Conservation (phyloP, 1,284 basidiomycete genomes). For the Fomitopsis pinicola region DNA sequence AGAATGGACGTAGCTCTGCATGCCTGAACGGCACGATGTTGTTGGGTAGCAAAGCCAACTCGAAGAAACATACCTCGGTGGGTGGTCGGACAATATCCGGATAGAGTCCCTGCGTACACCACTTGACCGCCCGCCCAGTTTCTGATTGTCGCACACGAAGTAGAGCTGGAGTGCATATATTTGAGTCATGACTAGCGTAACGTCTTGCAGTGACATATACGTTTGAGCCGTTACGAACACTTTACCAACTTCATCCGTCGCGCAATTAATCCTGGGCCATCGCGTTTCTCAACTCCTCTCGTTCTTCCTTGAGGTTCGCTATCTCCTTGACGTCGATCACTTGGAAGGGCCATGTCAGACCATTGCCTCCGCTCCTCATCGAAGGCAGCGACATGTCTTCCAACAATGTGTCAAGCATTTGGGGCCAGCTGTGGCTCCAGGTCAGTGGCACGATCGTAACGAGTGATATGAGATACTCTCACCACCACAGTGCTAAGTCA, state of each 20-base stretch:
- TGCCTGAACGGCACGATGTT: too few species aligned
- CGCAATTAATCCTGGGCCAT: background rate
- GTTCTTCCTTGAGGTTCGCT: conserved; percentile 40
- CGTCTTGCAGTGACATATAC: too few species aligned
- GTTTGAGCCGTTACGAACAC: background rate
- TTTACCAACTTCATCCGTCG: background rate
- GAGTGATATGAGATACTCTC: conserved; percentile 11
- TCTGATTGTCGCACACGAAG: too few species aligned
- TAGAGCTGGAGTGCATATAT: too few species aligned
- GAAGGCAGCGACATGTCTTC: conserved; percentile 51
- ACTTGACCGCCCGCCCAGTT: too few species aligned
- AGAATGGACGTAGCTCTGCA: too few species aligned
- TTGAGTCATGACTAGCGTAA: too few species aligned
- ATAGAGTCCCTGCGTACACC: too few species aligned
- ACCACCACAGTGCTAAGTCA: conserved; percentile 43
- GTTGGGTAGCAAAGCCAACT: too few species aligned
- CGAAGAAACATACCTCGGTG: too few species aligned
- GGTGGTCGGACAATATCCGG: too few species aligned
- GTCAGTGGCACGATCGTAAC: background rate
- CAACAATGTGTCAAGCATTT: conserved; percentile 48
- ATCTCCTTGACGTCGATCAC: conserved; percentile 47
- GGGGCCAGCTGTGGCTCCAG: conserved; percentile 45
- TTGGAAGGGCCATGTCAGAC: conserved; percentile 58
- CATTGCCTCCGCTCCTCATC: conserved; percentile 53
- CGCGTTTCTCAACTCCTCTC: conserved; percentile 5